Conservation (phyloP, 495 filamentous ascomycete species). For the Annulohypoxylon moriforme region DNA sequence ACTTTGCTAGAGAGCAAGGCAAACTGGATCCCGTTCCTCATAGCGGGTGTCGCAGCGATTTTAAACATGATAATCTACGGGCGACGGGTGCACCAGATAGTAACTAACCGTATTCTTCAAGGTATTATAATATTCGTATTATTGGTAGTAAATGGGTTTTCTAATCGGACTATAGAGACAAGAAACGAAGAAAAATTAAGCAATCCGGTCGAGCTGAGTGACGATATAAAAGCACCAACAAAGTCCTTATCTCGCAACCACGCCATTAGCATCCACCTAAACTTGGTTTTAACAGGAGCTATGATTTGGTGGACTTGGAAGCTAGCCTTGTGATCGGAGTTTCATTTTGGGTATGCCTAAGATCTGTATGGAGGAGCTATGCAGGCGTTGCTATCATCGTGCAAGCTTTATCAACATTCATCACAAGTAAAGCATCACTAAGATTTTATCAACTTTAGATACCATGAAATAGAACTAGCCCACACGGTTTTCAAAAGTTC, state of each 20-base stretch:
- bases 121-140: conserved; percentile 37
- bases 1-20: conserved; percentile 50
- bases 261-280: conserved; percentile 68
- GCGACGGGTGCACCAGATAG: conserved; percentile 57
- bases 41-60: conserved; percentile 54
- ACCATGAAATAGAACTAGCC: no score
- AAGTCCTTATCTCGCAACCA: conserved; percentile 61
- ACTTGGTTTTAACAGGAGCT: conserved; percentile 62
- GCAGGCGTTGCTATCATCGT: no score
- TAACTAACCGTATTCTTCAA: conserved; percentile 60
- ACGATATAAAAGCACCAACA: conserved; percentile 55
- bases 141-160: background rate
- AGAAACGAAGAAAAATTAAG: conserved; percentile 33
- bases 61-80: conserved; percentile 63
- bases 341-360: conserved; percentile 12
- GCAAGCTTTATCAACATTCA: no score
- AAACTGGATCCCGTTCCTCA: conserved; percentile 53
- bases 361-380: no score
- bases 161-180: conserved; percentile 39
- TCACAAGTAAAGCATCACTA: no score
- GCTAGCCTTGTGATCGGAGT: conserved; percentile 50
- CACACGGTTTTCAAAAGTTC: background rate
- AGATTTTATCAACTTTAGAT: no score
- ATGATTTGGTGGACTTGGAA: conserved; percentile 64
- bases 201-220: conserved; percentile 28